Conservation (phyloP, 805 yeast species). For the Aciculoconidium aculeatum region DNA sequence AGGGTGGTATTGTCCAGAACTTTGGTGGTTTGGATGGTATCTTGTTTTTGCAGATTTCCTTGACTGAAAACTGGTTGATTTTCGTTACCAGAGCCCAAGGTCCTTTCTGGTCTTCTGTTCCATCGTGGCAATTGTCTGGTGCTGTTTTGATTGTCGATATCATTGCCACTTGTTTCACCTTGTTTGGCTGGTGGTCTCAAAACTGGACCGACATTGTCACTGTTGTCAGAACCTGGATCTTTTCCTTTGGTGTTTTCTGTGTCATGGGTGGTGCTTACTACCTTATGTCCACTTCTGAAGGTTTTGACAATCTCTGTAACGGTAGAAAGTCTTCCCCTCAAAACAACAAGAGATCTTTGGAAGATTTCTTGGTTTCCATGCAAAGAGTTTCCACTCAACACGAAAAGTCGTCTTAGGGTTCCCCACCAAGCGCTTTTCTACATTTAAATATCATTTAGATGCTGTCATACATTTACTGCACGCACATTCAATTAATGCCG, state of each 20-base stretch:
- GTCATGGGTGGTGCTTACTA: conserved; percentile 94
- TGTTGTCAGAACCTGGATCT: conserved; percentile 89
- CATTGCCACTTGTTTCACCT: conserved; percentile 85
- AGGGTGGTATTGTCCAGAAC: conserved; percentile 94
- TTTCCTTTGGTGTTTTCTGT: conserved; percentile 97
- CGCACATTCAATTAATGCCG: conserved; percentile 2
- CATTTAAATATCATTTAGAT: too few species aligned
- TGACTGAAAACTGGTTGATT: conserved; percentile 96
- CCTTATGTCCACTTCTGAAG: conserved; percentile 78
- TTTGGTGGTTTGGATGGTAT: conserved; percentile 90
- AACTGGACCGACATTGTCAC: conserved; percentile 96
- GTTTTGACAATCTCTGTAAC: conserved; percentile 79
- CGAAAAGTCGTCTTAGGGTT: conserved; percentile 69
- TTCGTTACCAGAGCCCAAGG: conserved; percentile 96
- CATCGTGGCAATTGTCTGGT: conserved; percentile 96
- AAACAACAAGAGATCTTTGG: conserved; percentile 61
- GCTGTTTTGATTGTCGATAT: conserved; percentile 88
- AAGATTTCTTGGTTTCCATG: conserved; percentile 82
- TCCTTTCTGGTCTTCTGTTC: conserved; percentile 95
- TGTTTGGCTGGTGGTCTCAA: conserved; percentile 97
- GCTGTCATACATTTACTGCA: conserved; percentile 1
- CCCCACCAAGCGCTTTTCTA: too few species aligned
- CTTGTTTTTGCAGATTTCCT: conserved; percentile 86
- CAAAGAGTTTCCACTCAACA: conserved; percentile 87
- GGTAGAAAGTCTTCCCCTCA: conserved; percentile 64